Percentiles rank a stretch among this genome's conserved stretches.
Conservation (phyloP, 345 rosid species). For the Nephelium lappaceum region DNA sequence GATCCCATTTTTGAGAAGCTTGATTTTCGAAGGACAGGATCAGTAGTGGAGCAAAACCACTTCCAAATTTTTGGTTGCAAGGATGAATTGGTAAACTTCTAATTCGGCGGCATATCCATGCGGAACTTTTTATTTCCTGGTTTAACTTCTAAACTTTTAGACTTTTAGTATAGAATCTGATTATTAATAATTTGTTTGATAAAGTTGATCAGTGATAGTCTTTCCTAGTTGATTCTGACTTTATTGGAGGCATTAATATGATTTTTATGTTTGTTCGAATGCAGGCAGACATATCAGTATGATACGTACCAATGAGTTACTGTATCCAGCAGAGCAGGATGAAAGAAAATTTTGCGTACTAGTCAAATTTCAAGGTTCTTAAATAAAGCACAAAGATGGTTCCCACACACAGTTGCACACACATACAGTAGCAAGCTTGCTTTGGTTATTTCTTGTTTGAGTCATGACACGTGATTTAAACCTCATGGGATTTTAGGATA, state of each 20-base stretch:
- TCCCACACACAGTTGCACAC: no score
- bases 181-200: neutral
- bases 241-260: neutral
- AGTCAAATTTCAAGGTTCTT: neutral
- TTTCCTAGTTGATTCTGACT: neutral
- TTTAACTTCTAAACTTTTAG: neutral
- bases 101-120: neutral
- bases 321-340: neutral
- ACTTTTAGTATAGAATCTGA: neutral
- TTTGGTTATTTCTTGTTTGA: no score
- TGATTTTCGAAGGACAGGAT: slow-evolving; percentile 70
- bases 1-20: slow-evolving; percentile 76
- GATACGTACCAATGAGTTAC: neutral
- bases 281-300: neutral
- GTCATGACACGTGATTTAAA: no score
- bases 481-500: no score
- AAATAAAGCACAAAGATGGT: no score
- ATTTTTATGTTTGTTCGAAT: neutral
- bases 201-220: neutral
- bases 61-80: slow-evolving; percentile 74
- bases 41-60: slow-evolving; percentile 67
- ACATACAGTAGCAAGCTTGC: no score
- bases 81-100: slow-evolving; percentile 66
- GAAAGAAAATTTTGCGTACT: neutral
- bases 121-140: neutral